phyloP scores from a whole-genome alignment of 1,139 yeast genomes.

The Taphrina flavorubra region DNA sequence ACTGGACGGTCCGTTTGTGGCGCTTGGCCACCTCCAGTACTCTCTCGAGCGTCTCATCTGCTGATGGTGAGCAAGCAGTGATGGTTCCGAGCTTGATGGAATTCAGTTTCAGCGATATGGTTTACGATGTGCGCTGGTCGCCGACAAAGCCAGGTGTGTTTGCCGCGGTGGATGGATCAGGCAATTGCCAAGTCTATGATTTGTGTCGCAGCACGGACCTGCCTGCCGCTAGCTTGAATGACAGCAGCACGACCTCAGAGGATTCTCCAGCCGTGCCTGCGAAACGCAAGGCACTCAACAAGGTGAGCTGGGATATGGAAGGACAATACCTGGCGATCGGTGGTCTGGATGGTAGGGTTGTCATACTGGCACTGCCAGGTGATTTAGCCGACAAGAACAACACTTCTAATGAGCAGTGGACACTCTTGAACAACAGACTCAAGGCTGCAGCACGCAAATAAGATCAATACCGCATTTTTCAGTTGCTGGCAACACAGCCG shows the following conservation, averaged over 20 bases:
- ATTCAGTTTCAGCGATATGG: conserved; percentile 55
- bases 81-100: conserved; percentile 45
- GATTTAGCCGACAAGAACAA: conserved; percentile 3
- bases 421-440: conserved; percentile 5
- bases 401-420: conserved; percentile 5
- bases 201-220: conserved; percentile 54
- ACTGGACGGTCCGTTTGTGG: conserved; percentile 58
- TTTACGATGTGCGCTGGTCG: conserved; percentile 56
- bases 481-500: no score
- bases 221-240: conserved; percentile 41
- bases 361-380: conserved; percentile 49
- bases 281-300: conserved; percentile 46
- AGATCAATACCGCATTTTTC: background rate
- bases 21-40: background rate
- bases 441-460: conserved; percentile 14
- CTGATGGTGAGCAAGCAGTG: background rate
- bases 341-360: conserved; percentile 52
- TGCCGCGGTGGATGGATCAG: conserved; percentile 58
- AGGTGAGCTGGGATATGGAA: conserved; percentile 49
- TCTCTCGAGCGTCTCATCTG: background rate
- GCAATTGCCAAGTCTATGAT: conserved; percentile 65
- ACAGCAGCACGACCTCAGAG: background rate
- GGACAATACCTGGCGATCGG: conserved; percentile 52
- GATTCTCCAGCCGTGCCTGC: conserved; percentile 43
- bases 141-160: conserved; percentile 58